Evolutionary conservation across 2,329 filamentous ascomycete species (phyloP), one percentile per base, ranked within the genome.

Genomic region (Endoconidiophora laricicola): DNA sequence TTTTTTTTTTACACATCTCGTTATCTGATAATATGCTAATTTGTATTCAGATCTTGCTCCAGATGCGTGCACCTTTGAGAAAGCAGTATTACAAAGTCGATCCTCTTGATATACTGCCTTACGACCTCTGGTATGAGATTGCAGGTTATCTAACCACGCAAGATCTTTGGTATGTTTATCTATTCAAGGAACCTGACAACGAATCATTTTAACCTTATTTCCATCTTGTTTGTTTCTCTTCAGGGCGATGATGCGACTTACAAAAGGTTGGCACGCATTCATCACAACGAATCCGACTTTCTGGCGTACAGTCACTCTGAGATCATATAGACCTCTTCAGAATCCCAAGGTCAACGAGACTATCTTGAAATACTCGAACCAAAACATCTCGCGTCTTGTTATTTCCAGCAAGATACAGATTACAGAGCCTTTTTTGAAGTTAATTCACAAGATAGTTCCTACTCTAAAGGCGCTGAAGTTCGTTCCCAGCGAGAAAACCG

Each of bases 41-140:
- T 10, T 5, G 16, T 23, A 23, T 38, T 18, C 23, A 61, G 49
- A 50, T 44, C n/a, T 41, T 55, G 1, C 23, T 52, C 24, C n/a
- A 40, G 2, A 20, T 54, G 23, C 29, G 45, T n/a, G 22, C 46
- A 10, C 40, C 52, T 3, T 38, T 54, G 9, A 44, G 49, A 14
- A 7, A 23, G 26, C 49, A 49, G 29, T 42, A 46, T 24, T 41
- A 14, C 39, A 42, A 24, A 4, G n/a, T 43, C 2, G 48, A 55
- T 36, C 47, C 48, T 24, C 16, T 55, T 6, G 9, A 39, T 14
- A 18, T 43, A 3, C 44, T 55, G 2, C 52, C 54, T 5, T 6
- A 10, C 5, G 54, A 55, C 41, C 49, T 54, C n/a, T 16, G 46
- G 14, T 26, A 45, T n/a, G 29, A 40, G 3, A 51, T 55, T 16